Base-by-base conservation (phyloP, 257 asterid species). In the Lycium barbarum region DNA sequence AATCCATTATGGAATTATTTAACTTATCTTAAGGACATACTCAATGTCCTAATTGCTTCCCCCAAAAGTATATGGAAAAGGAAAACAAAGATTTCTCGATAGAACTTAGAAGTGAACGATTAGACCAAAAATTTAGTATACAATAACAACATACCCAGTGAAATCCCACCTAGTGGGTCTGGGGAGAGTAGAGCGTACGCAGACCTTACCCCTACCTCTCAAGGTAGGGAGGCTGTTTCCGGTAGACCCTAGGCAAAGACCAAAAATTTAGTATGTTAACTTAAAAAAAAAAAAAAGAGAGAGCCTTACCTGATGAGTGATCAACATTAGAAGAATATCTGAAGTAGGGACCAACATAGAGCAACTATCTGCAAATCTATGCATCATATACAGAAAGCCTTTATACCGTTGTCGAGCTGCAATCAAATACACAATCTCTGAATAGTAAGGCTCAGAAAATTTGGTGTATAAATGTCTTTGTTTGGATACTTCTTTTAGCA, bases 341-440 rank as follows among this genome's bases (percentile, higher is more conserved):
- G 97, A 88, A 84, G 98, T 87, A 83, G 98, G 99, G 68, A 93
- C 97, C 18, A 93, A 84, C 74, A 83, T 83, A 81, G 93, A 92
- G 88, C 92, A 88, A 67, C 83, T 91, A 79, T 90, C 88, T 4
- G 91, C 90, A 88, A 92, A 87, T 86, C 89, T 93, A 80, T 85
- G 91, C 84, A 92, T 85, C 93, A 91, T 90, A 90, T 90, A 87
- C 57, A 93, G 78, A 80, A 94, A 96, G 9, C 92, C 95, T 83
- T 87, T 93, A 90, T 94, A 96, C 80, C 99, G 90, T 82, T 90
- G 94, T 84, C 88, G 92, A 40, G 99, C 96, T 55, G 99, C 98
- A 2, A 96, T 90, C 84, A 96, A 82, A 91, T 92, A 93, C 63
- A 95, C 94, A 89, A 91, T 89, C 85, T 96, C 99, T 9, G 89